Conservation (phyloP, 768 basidiomycete genomes). For the Psilocybe sp. region DNA sequence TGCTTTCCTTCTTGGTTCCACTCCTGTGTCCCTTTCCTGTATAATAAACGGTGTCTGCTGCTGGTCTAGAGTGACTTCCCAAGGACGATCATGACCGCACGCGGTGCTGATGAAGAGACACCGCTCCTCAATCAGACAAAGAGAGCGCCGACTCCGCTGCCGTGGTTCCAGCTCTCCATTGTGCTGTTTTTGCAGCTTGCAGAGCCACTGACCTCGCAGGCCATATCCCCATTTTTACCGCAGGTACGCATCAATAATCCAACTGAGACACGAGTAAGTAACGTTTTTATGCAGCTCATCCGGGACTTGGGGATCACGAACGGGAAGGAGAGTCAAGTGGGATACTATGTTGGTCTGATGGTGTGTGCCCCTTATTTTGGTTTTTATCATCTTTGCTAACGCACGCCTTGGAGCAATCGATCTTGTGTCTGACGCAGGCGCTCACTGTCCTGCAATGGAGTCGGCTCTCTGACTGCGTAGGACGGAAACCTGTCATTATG, state of each 20-base stretch:
- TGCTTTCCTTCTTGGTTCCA: background rate
- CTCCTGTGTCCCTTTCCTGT: constrained; percentile 1
- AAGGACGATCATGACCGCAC: constrained; percentile 12
- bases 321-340: constrained; percentile 69
- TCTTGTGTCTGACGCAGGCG: constrained; percentile 76
- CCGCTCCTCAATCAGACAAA: constrained; percentile 40
- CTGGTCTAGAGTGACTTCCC: background rate
- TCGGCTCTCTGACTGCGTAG: constrained; percentile 65
- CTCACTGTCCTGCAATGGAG: constrained; percentile 75
- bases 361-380: constrained; percentile 29
- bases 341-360: constrained; percentile 77
- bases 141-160: constrained; percentile 52
- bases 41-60: background rate
- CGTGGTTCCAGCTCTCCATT: constrained; percentile 68
- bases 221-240: constrained; percentile 75
- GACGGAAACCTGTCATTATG: constrained; percentile 74
- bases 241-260: constrained; percentile 41
- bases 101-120: constrained; percentile 67
- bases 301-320: constrained; percentile 66
- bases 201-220: constrained; percentile 73
- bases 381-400: background rate
- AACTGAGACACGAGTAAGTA: background rate
- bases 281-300: constrained; percentile 43
- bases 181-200: constrained; percentile 72
- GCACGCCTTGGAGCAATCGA: constrained; percentile 52